These are phyloP conservation scores for Flaveria ramosissima DNA, from an alignment of 129 eudicot species.

Conservation along the genomic window DNA sequence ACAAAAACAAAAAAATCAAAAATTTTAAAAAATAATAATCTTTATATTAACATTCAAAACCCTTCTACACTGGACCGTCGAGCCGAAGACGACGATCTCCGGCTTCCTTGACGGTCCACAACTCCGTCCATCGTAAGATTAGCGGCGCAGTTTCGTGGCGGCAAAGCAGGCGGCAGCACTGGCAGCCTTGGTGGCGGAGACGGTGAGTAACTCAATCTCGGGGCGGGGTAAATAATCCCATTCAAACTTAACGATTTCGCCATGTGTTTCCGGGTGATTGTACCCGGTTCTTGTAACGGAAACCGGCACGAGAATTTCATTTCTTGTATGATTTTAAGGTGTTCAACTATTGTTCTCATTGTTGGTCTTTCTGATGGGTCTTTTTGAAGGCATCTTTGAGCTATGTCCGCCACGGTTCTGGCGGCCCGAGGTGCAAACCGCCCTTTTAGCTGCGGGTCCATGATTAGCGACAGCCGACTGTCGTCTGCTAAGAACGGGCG, in stretches of 20 bases:
- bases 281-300: slow-evolving; percentile 83
- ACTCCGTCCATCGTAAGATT: slow-evolving; percentile 53
- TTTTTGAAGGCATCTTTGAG: slow-evolving; percentile 79
- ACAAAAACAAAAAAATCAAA: slow-evolving; percentile 32
- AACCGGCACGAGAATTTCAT: slow-evolving; percentile 67
- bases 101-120: slow-evolving; percentile 59
- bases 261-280: slow-evolving; percentile 64
- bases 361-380: slow-evolving; percentile 97
- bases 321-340: slow-evolving; percentile 68
- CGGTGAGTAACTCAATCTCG: slow-evolving; percentile 54
- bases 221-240: slow-evolving; percentile 61
- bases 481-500: slow-evolving; percentile 85
- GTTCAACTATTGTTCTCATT: slow-evolving; percentile 77
- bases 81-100: slow-evolving; percentile 58
- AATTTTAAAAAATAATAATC: slow-evolving; percentile 22
- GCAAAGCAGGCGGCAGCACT: slow-evolving; percentile 48
- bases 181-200: slow-evolving; percentile 57
- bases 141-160: slow-evolving; percentile 63
- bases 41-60: slow-evolving; percentile 64
- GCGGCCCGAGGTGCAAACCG: slow-evolving; percentile 84
- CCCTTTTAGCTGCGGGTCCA: slow-evolving; percentile 93
- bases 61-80: slow-evolving; percentile 80
- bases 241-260: slow-evolving; percentile 67
- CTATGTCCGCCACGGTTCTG: slow-evolving; percentile 76
- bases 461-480: slow-evolving; percentile 74